Percentiles rank a stretch among this genome's conserved stretches.
phyloP scores from a whole-genome alignment of 1,284 basidiomycete species.

The Sparassis latifolia region DNA sequence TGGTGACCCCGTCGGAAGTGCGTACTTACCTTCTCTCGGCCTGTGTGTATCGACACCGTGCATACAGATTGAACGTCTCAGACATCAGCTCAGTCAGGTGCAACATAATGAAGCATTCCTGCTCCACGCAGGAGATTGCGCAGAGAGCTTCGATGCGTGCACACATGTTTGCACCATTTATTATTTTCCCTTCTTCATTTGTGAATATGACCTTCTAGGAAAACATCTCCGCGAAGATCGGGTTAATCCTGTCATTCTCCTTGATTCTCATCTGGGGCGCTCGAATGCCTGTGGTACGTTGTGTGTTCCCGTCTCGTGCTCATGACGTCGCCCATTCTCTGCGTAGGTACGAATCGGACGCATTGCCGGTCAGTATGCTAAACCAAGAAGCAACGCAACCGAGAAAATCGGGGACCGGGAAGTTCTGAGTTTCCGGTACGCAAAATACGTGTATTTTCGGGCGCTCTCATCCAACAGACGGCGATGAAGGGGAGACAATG shows the following conservation, averaged over 20 bases:
- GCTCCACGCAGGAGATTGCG: constrained; percentile 95
- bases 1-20: constrained; percentile 88
- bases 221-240: constrained; percentile 92
- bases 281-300: constrained; percentile 76
- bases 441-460: constrained; percentile 4
- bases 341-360: constrained; percentile 79
- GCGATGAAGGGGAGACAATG: constrained; percentile 80
- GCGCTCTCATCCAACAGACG: background rate
- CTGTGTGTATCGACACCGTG: background rate
- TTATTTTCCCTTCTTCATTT: background rate
- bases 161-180: constrained; percentile 55
- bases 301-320: background rate
- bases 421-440: constrained; percentile 76
- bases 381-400: constrained; percentile 84
- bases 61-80: constrained; percentile 79
- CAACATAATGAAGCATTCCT: constrained; percentile 89
- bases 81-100: constrained; percentile 74
- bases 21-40: constrained; percentile 12
- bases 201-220: constrained; percentile 40
- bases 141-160: constrained; percentile 90
- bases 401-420: constrained; percentile 71
- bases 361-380: constrained; percentile 96
- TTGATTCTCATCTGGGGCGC: constrained; percentile 93
- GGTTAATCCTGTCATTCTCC: constrained; percentile 91
- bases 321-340: background rate